Conservation (phyloP, 139 green algal genomes). For the Tetradesmus lagerheimii region DNA sequence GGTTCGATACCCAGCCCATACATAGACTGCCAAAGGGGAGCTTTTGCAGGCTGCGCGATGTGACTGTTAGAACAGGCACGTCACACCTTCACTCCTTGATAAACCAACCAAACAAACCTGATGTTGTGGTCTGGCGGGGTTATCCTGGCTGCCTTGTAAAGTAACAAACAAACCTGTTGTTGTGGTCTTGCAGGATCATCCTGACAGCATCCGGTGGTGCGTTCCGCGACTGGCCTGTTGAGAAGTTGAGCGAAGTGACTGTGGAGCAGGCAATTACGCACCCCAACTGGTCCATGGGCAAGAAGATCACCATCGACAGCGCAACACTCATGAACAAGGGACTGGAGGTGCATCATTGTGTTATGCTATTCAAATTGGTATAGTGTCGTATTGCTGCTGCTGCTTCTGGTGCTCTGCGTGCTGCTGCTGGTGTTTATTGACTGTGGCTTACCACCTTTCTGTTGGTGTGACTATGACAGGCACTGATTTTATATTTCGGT, state of each 20-base stretch:
- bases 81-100: no score
- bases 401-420: neutral
- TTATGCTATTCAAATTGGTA: no score
- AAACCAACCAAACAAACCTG: no score
- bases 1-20: no score
- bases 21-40: no score
- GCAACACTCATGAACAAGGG: slow-evolving; percentile 99
- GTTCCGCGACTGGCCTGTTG: slow-evolving; percentile 96
- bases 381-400: neutral
- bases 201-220: slow-evolving; percentile 97
- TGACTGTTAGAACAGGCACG: no score
- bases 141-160: no score
- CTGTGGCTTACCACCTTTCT: slow-evolving; percentile 99
- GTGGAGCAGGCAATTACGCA: slow-evolving; percentile 77
- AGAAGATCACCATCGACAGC: slow-evolving; percentile 98
- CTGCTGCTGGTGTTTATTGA: slow-evolving; percentile 81
- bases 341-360: slow-evolving; percentile 49
- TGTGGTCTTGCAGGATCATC: slow-evolving; percentile 85
- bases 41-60: no score
- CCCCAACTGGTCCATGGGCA: slow-evolving; percentile 98
- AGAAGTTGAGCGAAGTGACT: slow-evolving; percentile 87
- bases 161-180: no score
- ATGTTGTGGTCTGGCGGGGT: no score
- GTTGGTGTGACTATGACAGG: slow-evolving; percentile 96
- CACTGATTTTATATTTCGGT: no score